Evolutionary conservation across 225 moss, liverwort and hornwort species (phyloP).

Genomic region (Takakia lepidozioides): DNA sequence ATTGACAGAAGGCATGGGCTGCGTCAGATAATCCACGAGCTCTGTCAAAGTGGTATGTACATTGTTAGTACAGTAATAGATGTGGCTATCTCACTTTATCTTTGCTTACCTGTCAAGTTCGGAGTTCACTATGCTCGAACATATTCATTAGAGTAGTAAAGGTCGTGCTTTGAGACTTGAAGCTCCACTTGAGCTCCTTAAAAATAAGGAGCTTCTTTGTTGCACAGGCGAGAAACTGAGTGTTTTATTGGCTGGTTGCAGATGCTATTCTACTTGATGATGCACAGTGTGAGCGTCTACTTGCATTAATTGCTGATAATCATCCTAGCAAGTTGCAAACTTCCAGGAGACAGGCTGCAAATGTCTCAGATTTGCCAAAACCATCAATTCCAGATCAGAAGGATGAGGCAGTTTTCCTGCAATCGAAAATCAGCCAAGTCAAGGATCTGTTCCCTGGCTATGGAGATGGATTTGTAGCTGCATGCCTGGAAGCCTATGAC

Average conservation of each 20-base stretch:
- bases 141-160: too few relatives aligned
- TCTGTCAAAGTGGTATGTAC: constrained; percentile 64
- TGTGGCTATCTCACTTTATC: too few relatives aligned
- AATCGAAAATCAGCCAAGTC: constrained; percentile 78
- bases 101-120: too few relatives aligned
- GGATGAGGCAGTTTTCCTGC: constrained; percentile 40
- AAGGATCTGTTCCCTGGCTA: constrained; percentile 90
- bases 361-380: constrained; percentile 11
- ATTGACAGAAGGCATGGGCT: constrained; percentile 63
- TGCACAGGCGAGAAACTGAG: too few relatives aligned
- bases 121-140: too few relatives aligned
- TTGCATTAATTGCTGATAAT: constrained; percentile 47
- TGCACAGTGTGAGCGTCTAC: constrained; percentile 71
- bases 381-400: constrained; percentile 10
- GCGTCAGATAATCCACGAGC: constrained; percentile 43
- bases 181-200: too few relatives aligned
- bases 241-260: constrained; percentile 12
- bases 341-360: constrained; percentile 13
- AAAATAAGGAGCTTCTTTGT: too few relatives aligned
- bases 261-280: constrained; percentile 66
- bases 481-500: constrained; percentile 93
- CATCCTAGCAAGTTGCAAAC: too few relatives aligned
- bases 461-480: constrained; percentile 80
- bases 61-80: too few relatives aligned
- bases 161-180: too few relatives aligned